Conservation (phyloP, 352 stramenopile species). For the Phytopythium delawarense region DNA sequence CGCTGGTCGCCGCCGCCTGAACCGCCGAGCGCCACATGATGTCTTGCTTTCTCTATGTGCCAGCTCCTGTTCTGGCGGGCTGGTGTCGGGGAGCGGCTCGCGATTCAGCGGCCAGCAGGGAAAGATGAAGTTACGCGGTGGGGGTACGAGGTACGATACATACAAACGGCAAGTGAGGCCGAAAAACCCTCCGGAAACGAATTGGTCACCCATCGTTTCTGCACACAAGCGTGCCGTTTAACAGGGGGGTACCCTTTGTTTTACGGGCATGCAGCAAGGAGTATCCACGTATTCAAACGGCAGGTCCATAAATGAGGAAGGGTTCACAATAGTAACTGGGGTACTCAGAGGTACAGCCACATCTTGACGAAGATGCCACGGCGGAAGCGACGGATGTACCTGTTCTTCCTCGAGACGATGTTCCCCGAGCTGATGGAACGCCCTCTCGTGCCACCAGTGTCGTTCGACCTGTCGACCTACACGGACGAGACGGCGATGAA, state of each 20-base stretch:
- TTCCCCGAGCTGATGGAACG: no score
- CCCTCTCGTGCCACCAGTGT: no score
- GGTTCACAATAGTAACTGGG: no score
- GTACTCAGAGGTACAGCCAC: no score
- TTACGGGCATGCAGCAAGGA: no score
- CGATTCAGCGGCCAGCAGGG: background rate
- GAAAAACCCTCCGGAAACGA: background rate
- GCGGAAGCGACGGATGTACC: no score
- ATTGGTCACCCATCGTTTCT: background rate
- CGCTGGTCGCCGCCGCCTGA: background rate
- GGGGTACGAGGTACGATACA: background rate
- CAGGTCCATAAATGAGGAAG: no score
- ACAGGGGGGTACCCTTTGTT: background rate
- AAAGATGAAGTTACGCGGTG: background rate
- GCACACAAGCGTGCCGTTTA: background rate
- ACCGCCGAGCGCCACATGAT: background rate
- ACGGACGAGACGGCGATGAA: no score
- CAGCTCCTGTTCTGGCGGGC: background rate
- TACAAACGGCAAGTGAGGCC: background rate
- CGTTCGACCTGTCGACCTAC: no score
- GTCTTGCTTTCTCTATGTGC: background rate
- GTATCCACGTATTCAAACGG: no score
- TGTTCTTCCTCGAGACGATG: no score
- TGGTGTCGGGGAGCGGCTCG: background rate
- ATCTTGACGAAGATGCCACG: no score